Conservation (phyloP, 2,329 filamentous ascomycete species). For the Aspergillus texensis region DNA sequence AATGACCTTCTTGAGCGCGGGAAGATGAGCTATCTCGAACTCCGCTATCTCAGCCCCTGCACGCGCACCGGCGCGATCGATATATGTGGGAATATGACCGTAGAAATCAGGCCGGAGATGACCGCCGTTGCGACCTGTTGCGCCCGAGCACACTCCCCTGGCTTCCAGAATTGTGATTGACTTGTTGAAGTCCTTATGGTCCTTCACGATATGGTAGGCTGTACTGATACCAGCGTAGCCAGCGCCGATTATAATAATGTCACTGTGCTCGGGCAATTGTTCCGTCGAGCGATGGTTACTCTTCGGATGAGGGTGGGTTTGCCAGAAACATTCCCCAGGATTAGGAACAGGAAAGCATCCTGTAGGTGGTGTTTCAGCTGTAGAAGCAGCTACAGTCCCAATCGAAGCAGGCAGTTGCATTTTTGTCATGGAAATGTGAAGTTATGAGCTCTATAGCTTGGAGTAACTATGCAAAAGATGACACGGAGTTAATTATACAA, state of each 20-base stretch:
- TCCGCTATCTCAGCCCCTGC: conserved; percentile 40
- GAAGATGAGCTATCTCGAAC: conserved; percentile 46
- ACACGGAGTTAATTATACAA: background rate
- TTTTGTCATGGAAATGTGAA: background rate
- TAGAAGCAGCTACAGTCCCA: background rate
- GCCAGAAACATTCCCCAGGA: conserved; percentile 43
- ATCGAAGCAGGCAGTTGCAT: background rate
- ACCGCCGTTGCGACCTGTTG: conserved; percentile 49
- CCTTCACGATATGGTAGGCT: conserved; percentile 43
- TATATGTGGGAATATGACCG: conserved; percentile 36
- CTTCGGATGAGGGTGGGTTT: conserved; percentile 40
- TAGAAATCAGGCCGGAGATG: conserved; percentile 48
- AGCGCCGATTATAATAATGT: conserved; percentile 51
- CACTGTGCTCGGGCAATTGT: conserved; percentile 27
- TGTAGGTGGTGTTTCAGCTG: too few relatives aligned
- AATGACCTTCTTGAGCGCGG: conserved; percentile 41
- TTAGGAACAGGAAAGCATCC: conserved; percentile 8
- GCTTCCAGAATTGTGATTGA: conserved; percentile 44
- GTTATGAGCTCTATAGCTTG: background rate
- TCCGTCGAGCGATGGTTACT: conserved; percentile 44
- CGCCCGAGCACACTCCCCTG: conserved; percentile 43
- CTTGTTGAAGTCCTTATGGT: conserved; percentile 11
- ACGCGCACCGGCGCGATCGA: conserved; percentile 35
- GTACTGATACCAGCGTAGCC: conserved; percentile 50
- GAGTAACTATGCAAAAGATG: background rate